Base-by-base conservation (phyloP, 192 early-diverging fungal species). In the Coemansia sp. region DNA sequence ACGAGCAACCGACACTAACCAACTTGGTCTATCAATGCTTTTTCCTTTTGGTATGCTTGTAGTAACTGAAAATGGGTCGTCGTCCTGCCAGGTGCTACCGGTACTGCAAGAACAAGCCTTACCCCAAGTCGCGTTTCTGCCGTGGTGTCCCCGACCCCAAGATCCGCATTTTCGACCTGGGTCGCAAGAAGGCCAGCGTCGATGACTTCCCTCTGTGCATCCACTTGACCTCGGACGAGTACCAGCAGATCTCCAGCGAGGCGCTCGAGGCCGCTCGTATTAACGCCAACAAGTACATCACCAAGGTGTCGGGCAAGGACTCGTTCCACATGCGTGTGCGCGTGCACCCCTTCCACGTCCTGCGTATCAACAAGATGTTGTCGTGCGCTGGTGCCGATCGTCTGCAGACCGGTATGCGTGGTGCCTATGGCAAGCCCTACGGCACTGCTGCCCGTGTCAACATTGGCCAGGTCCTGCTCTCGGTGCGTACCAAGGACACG, bases 291-390 rank as follows among this genome's bases (percentile, higher is more conserved):
- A 98, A 98, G 91, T 99, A 97, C 90, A 97, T 99, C 71, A 87
- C 92, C 86, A 99, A 99, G 90, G 84, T 83, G 63, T 88, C 95
- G 34, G 97, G 97, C 62, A 99, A 99, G 90, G 97, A 98, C 80
- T 95, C 95, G 50, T 99, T 98, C 95, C 97, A 99, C 87, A 88
- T 99, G 93, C 91, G 97, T 72, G 90, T 99, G 72, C 92, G 97
- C 76, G 95, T 99, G 68, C 97, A 98, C 85, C 97, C 96, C 33
- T 98, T 93, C 93, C 97, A 99, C 86, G 97, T 99, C 31, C 87
- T 95, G 74, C 95, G 97, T 70, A 99, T 99, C 93, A 98, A 99
- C 92, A 99, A 99, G 89, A 99, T 99, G 97, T 89, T 98, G 86
- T 97, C 95, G 66, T 99, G 97, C 85, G 97, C 97, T 71, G 97